A percentile compares a stretch with the other conserved stretches of the same genome.
Evolutionary conservation across 495 filamentous ascomycete genomes (phyloP).

Genomic region (Terfezia claveryi): DNA sequence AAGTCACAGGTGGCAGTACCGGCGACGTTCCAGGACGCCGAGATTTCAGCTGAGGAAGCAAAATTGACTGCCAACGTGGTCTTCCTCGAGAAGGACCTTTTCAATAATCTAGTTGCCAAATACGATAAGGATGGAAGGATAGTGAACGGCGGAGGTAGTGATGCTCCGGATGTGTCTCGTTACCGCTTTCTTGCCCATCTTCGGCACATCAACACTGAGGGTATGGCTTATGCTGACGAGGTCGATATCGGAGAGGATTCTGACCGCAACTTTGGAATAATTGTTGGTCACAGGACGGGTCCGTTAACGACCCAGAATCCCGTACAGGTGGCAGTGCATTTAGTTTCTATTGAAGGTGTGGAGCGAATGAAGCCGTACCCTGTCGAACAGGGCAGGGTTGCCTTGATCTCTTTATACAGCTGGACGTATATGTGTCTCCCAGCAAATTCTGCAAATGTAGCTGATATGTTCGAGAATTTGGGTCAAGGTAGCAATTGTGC

Average conservation of each 20-base stretch:
- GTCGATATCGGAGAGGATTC: slow-evolving; percentile 8
- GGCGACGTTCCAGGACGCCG: not conserved
- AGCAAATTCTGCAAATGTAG: slow-evolving; percentile 17
- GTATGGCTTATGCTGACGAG: slow-evolving; percentile 19
- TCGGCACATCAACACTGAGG: slow-evolving; percentile 22
- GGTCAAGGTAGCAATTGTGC: not conserved
- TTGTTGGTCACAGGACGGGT: slow-evolving; percentile 8
- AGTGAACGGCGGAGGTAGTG: slow-evolving; percentile 1
- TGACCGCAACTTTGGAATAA: not conserved
- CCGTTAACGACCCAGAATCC: slow-evolving; percentile 10
- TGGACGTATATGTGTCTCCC: slow-evolving; percentile 28
- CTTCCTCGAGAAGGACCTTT: slow-evolving; percentile 12
- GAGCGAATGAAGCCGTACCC: slow-evolving; percentile 3
- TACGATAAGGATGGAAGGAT: not conserved
- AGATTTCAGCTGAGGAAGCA: slow-evolving; percentile 1
- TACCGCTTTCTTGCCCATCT: slow-evolving; percentile 26
- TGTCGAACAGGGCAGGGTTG: slow-evolving; percentile 13
- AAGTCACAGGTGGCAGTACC: not conserved
- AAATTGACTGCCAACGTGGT: slow-evolving; percentile 7
- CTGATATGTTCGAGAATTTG: slow-evolving; percentile 11
- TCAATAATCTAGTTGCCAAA: slow-evolving; percentile 13
- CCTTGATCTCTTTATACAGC: slow-evolving; percentile 22
- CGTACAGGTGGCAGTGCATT: slow-evolving; percentile 17
- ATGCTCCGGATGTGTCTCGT: slow-evolving; percentile 4
- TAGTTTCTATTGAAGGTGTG: slow-evolving; percentile 23